Evolutionary conservation across 768 basidiomycete species (phyloP).

Genomic region (Auricularia cornea): DNA sequence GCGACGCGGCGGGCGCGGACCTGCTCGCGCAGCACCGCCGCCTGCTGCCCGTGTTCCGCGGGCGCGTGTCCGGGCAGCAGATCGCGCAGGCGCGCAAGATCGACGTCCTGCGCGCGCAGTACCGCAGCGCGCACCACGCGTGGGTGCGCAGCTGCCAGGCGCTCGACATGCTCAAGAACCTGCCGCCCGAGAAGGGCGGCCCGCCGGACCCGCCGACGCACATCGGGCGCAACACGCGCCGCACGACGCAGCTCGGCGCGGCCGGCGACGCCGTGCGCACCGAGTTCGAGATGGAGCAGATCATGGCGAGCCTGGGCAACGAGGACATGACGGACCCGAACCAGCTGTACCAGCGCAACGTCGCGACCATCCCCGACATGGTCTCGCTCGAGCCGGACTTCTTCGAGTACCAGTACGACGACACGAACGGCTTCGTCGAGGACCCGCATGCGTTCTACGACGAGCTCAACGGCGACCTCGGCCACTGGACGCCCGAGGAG

Average conservation of each 20-base stretch:
- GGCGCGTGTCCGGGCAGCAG: neutral
- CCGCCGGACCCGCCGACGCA: constrained; percentile 22
- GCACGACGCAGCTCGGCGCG: constrained; percentile 45
- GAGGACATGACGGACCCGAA: constrained; percentile 91
- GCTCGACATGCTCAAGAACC: constrained; percentile 53
- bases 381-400: constrained; percentile 55
- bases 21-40: neutral
- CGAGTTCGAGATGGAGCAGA: constrained; percentile 95
- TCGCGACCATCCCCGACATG: constrained; percentile 90
- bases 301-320: constrained; percentile 87
- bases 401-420: constrained; percentile 63
- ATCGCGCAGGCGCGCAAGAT: neutral
- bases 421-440: constrained; percentile 73
- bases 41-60: neutral
- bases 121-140: constrained; percentile 55
- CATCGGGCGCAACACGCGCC: constrained; percentile 55
- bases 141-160: constrained; percentile 67
- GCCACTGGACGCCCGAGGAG: constrained; percentile 85
- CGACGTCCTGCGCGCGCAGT: constrained; percentile 51
- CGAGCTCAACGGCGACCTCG: constrained; percentile 52
- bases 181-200: constrained; percentile 23
- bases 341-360: constrained; percentile 75
- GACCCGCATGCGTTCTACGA: constrained; percentile 75
- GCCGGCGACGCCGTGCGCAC: constrained; percentile 87
- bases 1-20: neutral